phyloP scores from a whole-genome alignment of 2,329 filamentous ascomycete species.

The Xylariaceae sp. region DNA sequence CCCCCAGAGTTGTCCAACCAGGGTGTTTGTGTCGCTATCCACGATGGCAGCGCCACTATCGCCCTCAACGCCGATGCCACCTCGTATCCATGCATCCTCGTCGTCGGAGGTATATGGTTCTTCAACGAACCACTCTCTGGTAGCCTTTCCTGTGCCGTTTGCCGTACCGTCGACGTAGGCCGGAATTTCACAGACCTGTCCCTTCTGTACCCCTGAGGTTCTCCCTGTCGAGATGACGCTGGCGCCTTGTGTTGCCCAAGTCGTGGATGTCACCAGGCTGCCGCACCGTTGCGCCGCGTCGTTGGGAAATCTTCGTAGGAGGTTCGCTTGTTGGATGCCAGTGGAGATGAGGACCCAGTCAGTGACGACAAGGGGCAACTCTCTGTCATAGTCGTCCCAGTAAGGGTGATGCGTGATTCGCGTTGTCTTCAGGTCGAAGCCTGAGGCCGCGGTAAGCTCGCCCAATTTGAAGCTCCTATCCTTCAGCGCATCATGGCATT shows the following conservation, averaged over 20 bases:
- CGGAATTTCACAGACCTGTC: constrained; percentile 40
- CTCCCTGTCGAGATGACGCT: constrained; percentile 38
- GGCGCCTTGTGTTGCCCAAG: constrained; percentile 33
- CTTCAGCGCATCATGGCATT: constrained; percentile 36
- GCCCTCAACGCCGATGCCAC: constrained; percentile 41
- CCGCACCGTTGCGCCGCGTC: constrained; percentile 33
- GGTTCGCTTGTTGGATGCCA: constrained; percentile 34
- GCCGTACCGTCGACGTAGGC: constrained; percentile 37
- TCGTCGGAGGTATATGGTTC: constrained; percentile 36
- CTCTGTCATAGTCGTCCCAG: constrained; percentile 39
- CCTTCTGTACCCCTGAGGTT: constrained; percentile 40
- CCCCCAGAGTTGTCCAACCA: constrained; percentile 43
- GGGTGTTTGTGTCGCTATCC: constrained; percentile 36
- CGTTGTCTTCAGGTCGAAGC: constrained; percentile 39
- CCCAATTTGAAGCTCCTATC: constrained; percentile 33
- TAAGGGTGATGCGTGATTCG: constrained; percentile 41
- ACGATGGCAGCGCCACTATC: constrained; percentile 42
- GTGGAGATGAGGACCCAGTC: constrained; percentile 42
- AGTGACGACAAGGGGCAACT: constrained; percentile 39
- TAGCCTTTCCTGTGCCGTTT: constrained; percentile 40
- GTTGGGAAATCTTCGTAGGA: constrained; percentile 39
- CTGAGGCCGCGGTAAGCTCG: constrained; percentile 37
- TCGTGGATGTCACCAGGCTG: constrained; percentile 31
- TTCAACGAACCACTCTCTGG: constrained; percentile 44
- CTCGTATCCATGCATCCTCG: constrained; percentile 42